phyloP scores from a whole-genome alignment of 352 stramenopile genomes.

The Peronospora farinosa region DNA sequence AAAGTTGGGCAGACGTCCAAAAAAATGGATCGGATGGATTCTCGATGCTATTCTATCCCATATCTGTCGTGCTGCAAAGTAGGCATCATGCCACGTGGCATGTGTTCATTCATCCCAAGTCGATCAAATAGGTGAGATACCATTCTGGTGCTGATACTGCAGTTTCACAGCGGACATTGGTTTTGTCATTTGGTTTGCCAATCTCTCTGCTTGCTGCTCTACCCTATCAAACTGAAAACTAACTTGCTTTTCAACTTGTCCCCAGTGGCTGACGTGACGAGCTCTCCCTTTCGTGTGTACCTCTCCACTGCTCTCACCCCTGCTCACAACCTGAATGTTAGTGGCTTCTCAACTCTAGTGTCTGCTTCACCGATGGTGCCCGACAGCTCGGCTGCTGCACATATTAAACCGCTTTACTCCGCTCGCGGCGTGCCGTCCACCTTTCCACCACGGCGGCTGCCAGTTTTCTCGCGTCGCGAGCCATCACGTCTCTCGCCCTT shows the following conservation, averaged over 20 bases:
- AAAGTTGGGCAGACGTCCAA: constrained; percentile 1
- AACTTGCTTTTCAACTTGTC: constrained; percentile 18
- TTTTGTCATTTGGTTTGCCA: constrained; percentile 21
- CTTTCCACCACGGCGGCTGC: constrained; percentile 55
- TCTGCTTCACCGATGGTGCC: constrained; percentile 8
- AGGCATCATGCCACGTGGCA: constrained; percentile 6
- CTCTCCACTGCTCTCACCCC: constrained; percentile 2
- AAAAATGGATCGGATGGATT: constrained; percentile 19
- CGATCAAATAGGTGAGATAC: background rate
- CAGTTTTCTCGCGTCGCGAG: constrained; percentile 56
- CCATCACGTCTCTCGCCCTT: constrained; percentile 34
- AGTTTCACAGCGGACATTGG: constrained; percentile 14
- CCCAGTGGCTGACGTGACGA: constrained; percentile 4
- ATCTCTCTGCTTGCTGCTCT: constrained; percentile 32
- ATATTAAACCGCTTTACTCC: constrained; percentile 43
- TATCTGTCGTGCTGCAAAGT: background rate
- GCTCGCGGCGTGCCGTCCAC: constrained; percentile 41
- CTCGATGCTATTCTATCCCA: constrained; percentile 2
- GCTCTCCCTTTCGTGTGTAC: constrained; percentile 8
- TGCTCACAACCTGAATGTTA: constrained; percentile 12
- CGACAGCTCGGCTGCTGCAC: constrained; percentile 15
- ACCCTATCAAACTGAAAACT: constrained; percentile 24
- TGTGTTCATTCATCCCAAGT: background rate
- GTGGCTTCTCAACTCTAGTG: constrained; percentile 9
- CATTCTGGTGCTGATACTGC: constrained; percentile 11